These are phyloP conservation scores for Trichoderma breve DNA, from an alignment of 2,329 filamentous ascomycete species.

Conservation along the genomic window DNA sequence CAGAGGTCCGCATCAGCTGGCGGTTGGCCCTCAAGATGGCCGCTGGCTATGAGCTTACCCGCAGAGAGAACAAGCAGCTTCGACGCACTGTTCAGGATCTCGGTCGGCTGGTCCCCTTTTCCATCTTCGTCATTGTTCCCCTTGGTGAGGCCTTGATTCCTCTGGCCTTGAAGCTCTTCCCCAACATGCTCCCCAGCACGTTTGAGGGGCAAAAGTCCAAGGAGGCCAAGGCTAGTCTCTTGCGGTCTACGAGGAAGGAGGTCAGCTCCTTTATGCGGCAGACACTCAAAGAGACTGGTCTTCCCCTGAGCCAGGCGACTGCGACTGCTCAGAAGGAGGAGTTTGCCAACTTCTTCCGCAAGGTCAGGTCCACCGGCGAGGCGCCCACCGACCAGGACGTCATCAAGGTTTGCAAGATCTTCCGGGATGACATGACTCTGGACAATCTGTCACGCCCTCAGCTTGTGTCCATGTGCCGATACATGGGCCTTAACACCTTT, in stretches of 20 bases:
- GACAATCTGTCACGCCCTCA: constrained; percentile 96
- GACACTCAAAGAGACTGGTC: constrained; percentile 87
- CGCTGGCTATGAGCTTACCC: constrained; percentile 91
- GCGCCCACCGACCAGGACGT: constrained; percentile 84
- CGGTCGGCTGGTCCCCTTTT: constrained; percentile 89
- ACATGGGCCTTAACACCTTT: constrained; percentile 97
- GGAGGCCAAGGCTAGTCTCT: constrained; percentile 78
- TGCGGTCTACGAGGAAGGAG: constrained; percentile 86
- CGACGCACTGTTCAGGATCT: constrained; percentile 92
- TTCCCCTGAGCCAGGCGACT: constrained; percentile 79
- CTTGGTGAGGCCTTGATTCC: constrained; percentile 93
- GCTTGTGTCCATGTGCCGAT: constrained; percentile 94
- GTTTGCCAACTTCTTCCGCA: constrained; percentile 95
- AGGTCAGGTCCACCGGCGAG: constrained; percentile 88
- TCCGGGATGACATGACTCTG: constrained; percentile 94
- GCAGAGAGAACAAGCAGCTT: constrained; percentile 89
- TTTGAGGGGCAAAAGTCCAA: constrained; percentile 91
- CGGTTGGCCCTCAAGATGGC: constrained; percentile 95
- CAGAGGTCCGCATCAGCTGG: constrained; percentile 90
- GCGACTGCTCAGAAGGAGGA: constrained; percentile 89
- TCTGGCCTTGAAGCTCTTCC: constrained; percentile 89
- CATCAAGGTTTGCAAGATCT: constrained; percentile 98
- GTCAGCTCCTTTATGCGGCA: constrained; percentile 86
- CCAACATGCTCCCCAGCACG: constrained; percentile 94
- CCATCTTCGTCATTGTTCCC: constrained; percentile 93